Evolutionary conservation across 2,329 filamentous ascomycete species (phyloP).

Genomic region (Talaromyces atroroseus): DNA sequence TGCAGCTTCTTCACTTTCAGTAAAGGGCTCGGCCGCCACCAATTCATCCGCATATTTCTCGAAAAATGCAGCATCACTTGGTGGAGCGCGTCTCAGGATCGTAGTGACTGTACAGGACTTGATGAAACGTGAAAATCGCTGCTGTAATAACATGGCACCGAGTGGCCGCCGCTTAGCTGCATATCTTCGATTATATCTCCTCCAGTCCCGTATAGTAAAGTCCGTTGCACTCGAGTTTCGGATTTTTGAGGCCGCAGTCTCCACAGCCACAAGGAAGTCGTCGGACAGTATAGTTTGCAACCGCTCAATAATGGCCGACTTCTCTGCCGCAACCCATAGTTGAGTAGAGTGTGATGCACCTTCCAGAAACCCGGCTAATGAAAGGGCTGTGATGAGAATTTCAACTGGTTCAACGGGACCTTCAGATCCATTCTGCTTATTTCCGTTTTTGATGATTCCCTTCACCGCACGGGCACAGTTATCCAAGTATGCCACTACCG

Average conservation of each 20-base stretch:
- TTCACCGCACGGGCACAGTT: constrained; percentile 61
- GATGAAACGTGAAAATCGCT: constrained; percentile 80
- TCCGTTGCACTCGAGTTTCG: constrained; percentile 69
- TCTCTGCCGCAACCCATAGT: constrained; percentile 74
- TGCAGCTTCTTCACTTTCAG: constrained; percentile 32
- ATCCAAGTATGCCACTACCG: constrained; percentile 66
- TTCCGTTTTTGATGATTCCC: constrained; percentile 50
- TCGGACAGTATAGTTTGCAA: constrained; percentile 73
- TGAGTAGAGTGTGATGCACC: constrained; percentile 70
- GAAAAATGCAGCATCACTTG: constrained; percentile 61
- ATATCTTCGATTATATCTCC: constrained; percentile 77
- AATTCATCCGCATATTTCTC: constrained; percentile 59
- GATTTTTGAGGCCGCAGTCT: constrained; percentile 84
- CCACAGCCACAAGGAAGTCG: constrained; percentile 75
- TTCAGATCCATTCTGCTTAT: constrained; percentile 51
- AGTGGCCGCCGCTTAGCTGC: constrained; percentile 71
- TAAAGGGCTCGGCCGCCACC: constrained; percentile 2
- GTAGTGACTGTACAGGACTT: constrained; percentile 72
- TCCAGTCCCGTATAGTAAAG: constrained; percentile 73
- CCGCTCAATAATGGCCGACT: constrained; percentile 65
- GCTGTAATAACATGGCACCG: constrained; percentile 84
- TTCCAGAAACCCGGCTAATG: constrained; percentile 84
- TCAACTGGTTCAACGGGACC: constrained; percentile 51
- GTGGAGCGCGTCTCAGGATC: constrained; percentile 55
- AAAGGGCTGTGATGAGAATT: constrained; percentile 71